Conservation (phyloP, 805 yeast species). For the Lipomyces spencermartinsiae region DNA sequence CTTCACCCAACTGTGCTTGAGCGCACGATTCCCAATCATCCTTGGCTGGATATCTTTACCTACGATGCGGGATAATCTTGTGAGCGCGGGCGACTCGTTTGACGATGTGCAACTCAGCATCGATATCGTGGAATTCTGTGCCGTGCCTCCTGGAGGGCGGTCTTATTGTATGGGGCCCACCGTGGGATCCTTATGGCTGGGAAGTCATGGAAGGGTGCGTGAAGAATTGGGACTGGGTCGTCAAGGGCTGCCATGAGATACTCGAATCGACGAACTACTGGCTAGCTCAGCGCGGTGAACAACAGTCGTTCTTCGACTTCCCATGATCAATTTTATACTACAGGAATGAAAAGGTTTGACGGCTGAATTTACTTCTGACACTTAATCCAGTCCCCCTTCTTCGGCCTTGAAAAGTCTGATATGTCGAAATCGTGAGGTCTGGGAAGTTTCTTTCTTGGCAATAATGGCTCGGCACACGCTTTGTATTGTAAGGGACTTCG, state of each 20-base stretch:
- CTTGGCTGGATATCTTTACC: slow-evolving; percentile 5
- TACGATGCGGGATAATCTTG: slow-evolving; percentile 5
- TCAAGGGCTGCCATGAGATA: neutral
- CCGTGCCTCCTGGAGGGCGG: neutral
- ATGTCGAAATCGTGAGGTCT: too few species aligned
- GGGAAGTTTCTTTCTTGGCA: too few species aligned
- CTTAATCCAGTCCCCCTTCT: too few species aligned
- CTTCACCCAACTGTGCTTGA: neutral
- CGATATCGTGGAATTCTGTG: neutral
- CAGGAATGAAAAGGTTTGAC: too few species aligned
- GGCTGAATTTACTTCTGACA: too few species aligned
- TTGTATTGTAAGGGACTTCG: too few species aligned
- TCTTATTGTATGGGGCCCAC: slow-evolving; percentile 1
- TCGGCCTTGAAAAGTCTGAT: too few species aligned
- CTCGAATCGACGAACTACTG: slow-evolving; percentile 3
- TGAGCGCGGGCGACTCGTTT: neutral
- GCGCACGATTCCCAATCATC: neutral
- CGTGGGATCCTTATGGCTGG: slow-evolving; percentile 5
- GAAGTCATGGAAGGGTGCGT: neutral
- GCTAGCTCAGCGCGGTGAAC: neutral
- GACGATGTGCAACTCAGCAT: neutral
- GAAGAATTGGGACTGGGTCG: neutral
- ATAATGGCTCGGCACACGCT: too few species aligned
- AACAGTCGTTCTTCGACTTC: neutral
- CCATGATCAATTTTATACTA: too few species aligned